Base-by-base conservation (phyloP, 345 rosid species). In the Bruguiera gymnorhiza region DNA sequence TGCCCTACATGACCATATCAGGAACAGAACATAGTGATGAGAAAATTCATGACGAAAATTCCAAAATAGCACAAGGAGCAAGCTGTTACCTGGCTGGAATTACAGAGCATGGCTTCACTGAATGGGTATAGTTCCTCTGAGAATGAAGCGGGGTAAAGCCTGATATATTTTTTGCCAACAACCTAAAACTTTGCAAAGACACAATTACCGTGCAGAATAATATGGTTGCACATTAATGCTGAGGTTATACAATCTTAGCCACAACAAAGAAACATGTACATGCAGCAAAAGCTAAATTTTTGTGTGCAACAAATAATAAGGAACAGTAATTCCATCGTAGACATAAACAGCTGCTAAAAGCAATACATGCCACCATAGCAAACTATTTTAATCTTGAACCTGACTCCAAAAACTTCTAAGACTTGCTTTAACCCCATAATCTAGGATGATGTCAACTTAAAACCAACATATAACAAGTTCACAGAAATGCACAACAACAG, bases 161-260 rank as follows among this genome's bases (percentile, higher is more conserved):
- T 83, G 60, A 94, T 51, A 75, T 94, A 94, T 79, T 94, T 94
- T 71, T 83, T 86, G 19, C 98, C 98, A 69, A 94, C 98, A 74
- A 91, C 97, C 98, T 94, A 82, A 70, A 65, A 43, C 37, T 39
- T 27, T 66, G 65, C 46, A 58, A 32, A 67, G 34, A 62, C 26
- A 56, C 46, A 27, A 63, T 62, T 60, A n/a, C 61, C 68, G 13
- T 29, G 64, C 65, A 34, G 30, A 21, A 64, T 24, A 9, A 64
- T 6, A 57, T 29, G n/a, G 37, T 23, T 24, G 19, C 23, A 13
- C 48, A 13, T 56, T 51, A 32, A 20, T 51, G 11, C 5, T 32
- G 4, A 60, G 59, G 30, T 55, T 8, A 55, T 55, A 24, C 29
- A 56, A 50, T 50, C 20, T 34, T 26, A 65, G 30, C 26, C 10